phyloP scores from a whole-genome alignment of 768 basidiomycete species.

The Lactarius sp. region DNA sequence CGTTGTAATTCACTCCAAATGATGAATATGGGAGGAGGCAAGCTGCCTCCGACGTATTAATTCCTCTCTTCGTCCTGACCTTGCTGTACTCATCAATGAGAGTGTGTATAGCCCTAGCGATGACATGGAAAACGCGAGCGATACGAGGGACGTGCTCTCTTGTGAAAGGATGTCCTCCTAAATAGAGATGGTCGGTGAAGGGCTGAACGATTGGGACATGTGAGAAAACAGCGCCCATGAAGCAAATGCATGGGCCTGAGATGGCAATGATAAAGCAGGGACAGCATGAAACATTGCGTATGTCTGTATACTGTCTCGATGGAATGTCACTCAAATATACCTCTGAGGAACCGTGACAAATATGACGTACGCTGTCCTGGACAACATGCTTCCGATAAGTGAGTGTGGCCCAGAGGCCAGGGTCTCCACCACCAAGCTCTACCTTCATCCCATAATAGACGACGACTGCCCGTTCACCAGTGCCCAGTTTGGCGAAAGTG shows the following conservation, averaged over 20 bases:
- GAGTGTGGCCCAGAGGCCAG: background rate
- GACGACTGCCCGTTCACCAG: no score
- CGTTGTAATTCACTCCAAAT: background rate
- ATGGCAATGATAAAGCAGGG: constrained; percentile 21
- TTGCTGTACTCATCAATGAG: background rate
- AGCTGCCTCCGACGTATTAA: background rate
- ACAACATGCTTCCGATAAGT: background rate
- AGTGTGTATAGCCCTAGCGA: no score
- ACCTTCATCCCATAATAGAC: background rate
- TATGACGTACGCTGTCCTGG: background rate
- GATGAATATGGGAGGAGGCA: background rate
- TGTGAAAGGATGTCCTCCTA: background rate
- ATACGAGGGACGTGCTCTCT: background rate
- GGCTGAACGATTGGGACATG: constrained; percentile 13
- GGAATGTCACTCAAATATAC: background rate
- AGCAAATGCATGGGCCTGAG: constrained; percentile 18
- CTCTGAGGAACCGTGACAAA: background rate
- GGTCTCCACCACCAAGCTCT: background rate
- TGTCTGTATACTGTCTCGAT: background rate
- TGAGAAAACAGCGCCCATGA: constrained; percentile 21
- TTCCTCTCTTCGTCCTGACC: background rate
- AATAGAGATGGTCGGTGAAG: no score
- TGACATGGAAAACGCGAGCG: background rate
- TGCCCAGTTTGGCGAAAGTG: no score
- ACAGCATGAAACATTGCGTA: constrained; percentile 19